Evolutionary conservation across 2,329 filamentous ascomycete species (phyloP), one percentile per base, ranked within the genome.

Genomic region (Seiridium cupressi): DNA sequence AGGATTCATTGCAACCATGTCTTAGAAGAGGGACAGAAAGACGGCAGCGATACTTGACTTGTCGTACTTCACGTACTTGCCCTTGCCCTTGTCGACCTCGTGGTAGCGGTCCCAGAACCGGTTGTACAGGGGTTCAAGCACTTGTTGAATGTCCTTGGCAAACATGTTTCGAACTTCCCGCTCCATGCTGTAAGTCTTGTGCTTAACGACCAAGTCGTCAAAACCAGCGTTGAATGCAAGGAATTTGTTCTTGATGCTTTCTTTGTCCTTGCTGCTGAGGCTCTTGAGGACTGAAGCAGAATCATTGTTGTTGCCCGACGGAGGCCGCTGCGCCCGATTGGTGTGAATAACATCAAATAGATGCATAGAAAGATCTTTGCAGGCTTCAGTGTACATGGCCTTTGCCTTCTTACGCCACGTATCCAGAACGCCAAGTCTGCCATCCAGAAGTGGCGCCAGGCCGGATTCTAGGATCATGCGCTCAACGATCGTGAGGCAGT

Each of bases 31-130:
- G 57, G 80, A 83, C 57, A 79, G 69, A 68, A 88, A 88, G 8
- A 89, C 81, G 31, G 85, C 85, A 51, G 90, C 86, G 69, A 99
- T 89, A 53, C 87, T 85, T 46, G 82, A 82, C 80, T 97, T 97
- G 79, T 97, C 93, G 73, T 97, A 98, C 79, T 96, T 97, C 73
- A 96, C 93, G 76, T 98, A 96, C 76, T 99, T 99, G 67, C 94
- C 94, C 77, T 93, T 96, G 61, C 95, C 95, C 80, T 97, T 97
- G 77, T 98, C 94, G 65, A 98, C 88, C 76, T 98, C 95, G 73
- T 97, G 93, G 73, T 99, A 99, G 35, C 94, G 86, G 76, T 98
- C 95, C 88, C 92, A 98, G 77, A 99, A 99, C 51, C 95, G 85
- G 63, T 90, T 90, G 77, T 99, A 99, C 11, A 99, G 82, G 58